Conservation (phyloP, 2,329 filamentous ascomycete species). For the Xylariales sp. region DNA sequence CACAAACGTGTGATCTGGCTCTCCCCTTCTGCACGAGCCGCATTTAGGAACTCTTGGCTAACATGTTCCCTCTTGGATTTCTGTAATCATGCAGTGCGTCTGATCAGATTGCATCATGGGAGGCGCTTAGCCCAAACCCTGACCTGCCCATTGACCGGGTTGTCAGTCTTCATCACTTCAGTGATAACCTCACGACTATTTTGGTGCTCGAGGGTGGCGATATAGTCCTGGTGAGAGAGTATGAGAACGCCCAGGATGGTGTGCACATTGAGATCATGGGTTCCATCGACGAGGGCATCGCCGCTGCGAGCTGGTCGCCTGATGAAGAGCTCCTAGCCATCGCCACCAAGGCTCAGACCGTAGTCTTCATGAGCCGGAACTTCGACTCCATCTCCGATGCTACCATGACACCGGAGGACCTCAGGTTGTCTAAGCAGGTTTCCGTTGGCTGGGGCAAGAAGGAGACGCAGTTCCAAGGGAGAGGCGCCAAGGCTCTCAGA, state of each 20-base stretch:
- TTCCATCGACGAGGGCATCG: slow-evolving; percentile 87
- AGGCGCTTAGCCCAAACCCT: slow-evolving; percentile 75
- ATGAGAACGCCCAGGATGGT: slow-evolving; percentile 49
- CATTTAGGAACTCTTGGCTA: too few species aligned
- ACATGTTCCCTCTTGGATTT: too few species aligned
- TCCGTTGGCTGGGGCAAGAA: slow-evolving; percentile 98
- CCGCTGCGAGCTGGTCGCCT: slow-evolving; percentile 86
- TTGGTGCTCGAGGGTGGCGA: slow-evolving; percentile 87
- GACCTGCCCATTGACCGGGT: slow-evolving; percentile 72
- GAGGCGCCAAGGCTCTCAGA: slow-evolving; percentile 76
- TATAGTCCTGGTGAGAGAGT: slow-evolving; percentile 79
- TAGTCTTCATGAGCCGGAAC: slow-evolving; percentile 87
- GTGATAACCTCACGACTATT: slow-evolving; percentile 72
- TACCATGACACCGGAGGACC: slow-evolving; percentile 67
- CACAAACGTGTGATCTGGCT: slow-evolving; percentile 5
- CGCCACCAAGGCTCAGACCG: slow-evolving; percentile 71
- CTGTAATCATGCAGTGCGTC: slow-evolving; percentile 9
- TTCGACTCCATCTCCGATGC: slow-evolving; percentile 82
- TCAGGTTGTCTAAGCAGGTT: slow-evolving; percentile 86
- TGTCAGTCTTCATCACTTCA: slow-evolving; percentile 78
- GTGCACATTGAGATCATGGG: slow-evolving; percentile 93
- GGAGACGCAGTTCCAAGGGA: slow-evolving; percentile 96
- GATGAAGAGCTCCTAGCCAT: slow-evolving; percentile 89
- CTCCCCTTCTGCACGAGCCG: too few species aligned
- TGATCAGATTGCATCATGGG: slow-evolving; percentile 72